These are phyloP conservation scores for Cladorrhinum sp. DNA, from an alignment of 2,329 filamentous ascomycete genomes.

Conservation along the genomic window DNA sequence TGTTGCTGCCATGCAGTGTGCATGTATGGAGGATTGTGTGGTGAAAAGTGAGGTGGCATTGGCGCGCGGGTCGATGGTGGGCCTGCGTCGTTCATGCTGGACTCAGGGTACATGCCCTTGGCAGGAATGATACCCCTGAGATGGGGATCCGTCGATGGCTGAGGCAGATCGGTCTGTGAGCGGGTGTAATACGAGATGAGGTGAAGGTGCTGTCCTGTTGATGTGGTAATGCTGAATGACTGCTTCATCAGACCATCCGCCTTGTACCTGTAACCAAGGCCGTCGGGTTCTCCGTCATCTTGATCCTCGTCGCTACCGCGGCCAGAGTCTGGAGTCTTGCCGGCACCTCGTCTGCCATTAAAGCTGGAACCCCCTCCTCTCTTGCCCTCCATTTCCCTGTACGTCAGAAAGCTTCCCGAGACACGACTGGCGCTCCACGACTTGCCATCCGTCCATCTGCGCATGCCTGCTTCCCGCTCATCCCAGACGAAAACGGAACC, in stretches of 20 bases:
- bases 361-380: constrained; percentile 81
- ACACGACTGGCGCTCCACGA: constrained; percentile 98
- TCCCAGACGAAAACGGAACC: constrained; percentile 99
- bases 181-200: constrained; percentile 95
- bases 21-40: constrained; percentile 1
- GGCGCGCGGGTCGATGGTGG: constrained; percentile 74
- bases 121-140: constrained; percentile 80
- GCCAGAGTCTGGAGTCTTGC: constrained; percentile 80
- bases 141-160: constrained; percentile 76
- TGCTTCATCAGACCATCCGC: constrained; percentile 98
- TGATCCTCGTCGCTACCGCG: constrained; percentile 82
- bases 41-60: constrained; percentile 39
- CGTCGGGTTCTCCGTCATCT: constrained; percentile 80
- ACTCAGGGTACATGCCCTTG: constrained; percentile 97
- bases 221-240: constrained; percentile 97
- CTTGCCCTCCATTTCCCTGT: constrained; percentile 98
- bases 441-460: constrained; percentile 97
- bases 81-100: constrained; percentile 85
- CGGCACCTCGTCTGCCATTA: constrained; percentile 55
- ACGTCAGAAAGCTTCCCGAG: constrained; percentile 95
- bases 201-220: constrained; percentile 83
- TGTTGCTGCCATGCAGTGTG: background rate
- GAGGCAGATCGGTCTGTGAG: constrained; percentile 67
- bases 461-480: constrained; percentile 96
- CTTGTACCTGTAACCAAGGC: constrained; percentile 76